Percentiles rank a stretch among this genome's conserved stretches.
phyloP scores from a whole-genome alignment of 352 stramenopile species.

The Phytophthora crassamura region DNA sequence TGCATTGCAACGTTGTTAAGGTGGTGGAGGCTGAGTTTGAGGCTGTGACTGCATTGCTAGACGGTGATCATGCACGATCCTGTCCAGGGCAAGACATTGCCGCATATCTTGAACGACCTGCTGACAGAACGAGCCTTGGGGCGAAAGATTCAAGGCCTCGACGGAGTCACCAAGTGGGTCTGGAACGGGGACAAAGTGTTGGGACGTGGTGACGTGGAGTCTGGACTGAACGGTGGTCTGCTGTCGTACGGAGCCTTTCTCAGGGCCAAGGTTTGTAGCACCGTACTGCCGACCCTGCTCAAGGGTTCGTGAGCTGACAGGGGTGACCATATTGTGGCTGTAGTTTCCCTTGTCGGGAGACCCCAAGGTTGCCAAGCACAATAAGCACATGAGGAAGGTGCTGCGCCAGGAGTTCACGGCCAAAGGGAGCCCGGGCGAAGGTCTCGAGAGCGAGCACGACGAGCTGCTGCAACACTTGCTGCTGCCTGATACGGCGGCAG shows the following conservation, averaged over 20 bases:
- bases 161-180: conserved; percentile 42
- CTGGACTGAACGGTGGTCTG: conserved; percentile 4
- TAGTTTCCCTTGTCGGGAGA: conserved; percentile 70
- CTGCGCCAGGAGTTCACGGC: conserved; percentile 72
- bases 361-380: conserved; percentile 45
- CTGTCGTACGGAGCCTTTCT: conserved; percentile 75
- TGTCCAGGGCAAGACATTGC: conserved; percentile 78
- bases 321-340: conserved; percentile 9
- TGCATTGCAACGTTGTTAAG: neutral
- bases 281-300: conserved; percentile 1
- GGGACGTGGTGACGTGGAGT: neutral
- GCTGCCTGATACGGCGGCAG: conserved; percentile 37
- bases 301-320: neutral
- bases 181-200: conserved; percentile 54
- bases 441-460: conserved; percentile 47
- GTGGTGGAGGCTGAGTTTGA: neutral
- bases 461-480: conserved; percentile 56
- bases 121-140: conserved; percentile 67
- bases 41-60: conserved; percentile 33
- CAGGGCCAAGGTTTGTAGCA: conserved; percentile 50
- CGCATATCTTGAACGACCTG: conserved; percentile 78
- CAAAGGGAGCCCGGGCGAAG: conserved; percentile 54
- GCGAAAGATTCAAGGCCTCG: conserved; percentile 15
- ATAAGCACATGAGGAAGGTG: conserved; percentile 72
- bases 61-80: conserved; percentile 88